Evolutionary conservation across 2,329 filamentous ascomycete species (phyloP).

Genomic region (Pseudopyrenochaeta lycopersici): DNA sequence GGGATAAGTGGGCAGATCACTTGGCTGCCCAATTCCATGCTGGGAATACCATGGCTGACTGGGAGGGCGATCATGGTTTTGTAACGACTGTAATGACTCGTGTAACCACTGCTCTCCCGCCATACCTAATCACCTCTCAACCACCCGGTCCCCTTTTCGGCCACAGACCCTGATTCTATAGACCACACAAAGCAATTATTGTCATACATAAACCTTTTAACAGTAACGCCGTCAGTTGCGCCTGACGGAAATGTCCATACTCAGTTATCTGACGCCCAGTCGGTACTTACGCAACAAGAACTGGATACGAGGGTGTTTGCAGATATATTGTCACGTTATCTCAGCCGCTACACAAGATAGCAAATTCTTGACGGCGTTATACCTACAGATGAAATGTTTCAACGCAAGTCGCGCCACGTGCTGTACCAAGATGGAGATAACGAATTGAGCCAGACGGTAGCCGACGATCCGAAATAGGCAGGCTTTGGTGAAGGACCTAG

Average conservation of each 20-base stretch:
- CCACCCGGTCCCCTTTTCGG: slow-evolving; percentile 53
- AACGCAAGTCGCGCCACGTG: slow-evolving; percentile 55
- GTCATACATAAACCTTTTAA: slow-evolving; percentile 13
- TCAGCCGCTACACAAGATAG: slow-evolving; percentile 54
- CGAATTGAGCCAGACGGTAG: slow-evolving; percentile 51
- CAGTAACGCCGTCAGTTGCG: background rate
- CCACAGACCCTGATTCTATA: slow-evolving; percentile 37
- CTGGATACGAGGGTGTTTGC: slow-evolving; percentile 46
- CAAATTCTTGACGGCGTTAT: slow-evolving; percentile 46
- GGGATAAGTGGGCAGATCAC: slow-evolving; percentile 60
- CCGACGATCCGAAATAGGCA: slow-evolving; percentile 1
- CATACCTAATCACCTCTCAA: slow-evolving; percentile 56
- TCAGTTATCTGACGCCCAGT: background rate
- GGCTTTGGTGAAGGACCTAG: background rate
- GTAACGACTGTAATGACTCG: slow-evolving; percentile 53
- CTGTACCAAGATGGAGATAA: slow-evolving; percentile 56
- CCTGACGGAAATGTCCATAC: background rate
- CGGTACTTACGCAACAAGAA: slow-evolving; percentile 25
- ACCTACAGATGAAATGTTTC: slow-evolving; percentile 60
- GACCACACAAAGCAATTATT: slow-evolving; percentile 32
- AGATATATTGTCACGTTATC: slow-evolving; percentile 53
- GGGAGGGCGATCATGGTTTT: slow-evolving; percentile 61
- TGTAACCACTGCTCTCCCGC: slow-evolving; percentile 56
- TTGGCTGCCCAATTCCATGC: slow-evolving; percentile 60
- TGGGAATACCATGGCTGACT: slow-evolving; percentile 60